phyloP scores from a whole-genome alignment of 331 rosid species.

The Rosa hybrid region DNA sequence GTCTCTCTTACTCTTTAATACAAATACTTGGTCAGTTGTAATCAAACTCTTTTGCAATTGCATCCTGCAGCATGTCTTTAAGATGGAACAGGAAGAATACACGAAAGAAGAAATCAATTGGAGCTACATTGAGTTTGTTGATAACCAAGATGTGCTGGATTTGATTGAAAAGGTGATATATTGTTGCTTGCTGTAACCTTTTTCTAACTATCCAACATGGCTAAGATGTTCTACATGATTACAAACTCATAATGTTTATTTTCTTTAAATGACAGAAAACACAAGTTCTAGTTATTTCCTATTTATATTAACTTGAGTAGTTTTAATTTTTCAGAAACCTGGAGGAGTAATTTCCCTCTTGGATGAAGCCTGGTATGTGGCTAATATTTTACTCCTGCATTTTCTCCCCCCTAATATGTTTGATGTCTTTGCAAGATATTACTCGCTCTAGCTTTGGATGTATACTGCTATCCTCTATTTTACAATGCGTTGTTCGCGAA shows the following conservation, averaged over 20 bases:
- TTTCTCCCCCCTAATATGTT: slow-evolving; percentile 23
- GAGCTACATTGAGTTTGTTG: slow-evolving; percentile 99
- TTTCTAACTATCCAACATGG: not conserved
- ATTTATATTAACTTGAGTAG: slow-evolving; percentile 22
- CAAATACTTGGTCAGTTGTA: slow-evolving; percentile 7
- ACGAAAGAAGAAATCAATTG: slow-evolving; percentile 91
- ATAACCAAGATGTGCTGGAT: slow-evolving; percentile 97
- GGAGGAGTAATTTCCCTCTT: slow-evolving; percentile 95
- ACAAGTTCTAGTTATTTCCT: not conserved
- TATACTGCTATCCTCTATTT: slow-evolving; percentile 18
- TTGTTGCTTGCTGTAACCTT: slow-evolving; percentile 25
- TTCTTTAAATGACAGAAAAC: not conserved
- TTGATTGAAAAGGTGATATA: slow-evolving; percentile 82
- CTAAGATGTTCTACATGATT: not conserved
- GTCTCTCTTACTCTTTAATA: slow-evolving; percentile 23
- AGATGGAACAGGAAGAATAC: slow-evolving; percentile 99
- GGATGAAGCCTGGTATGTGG: slow-evolving; percentile 97
- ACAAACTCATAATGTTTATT: not conserved
- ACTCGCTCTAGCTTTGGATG: not conserved
- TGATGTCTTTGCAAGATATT: slow-evolving; percentile 16
- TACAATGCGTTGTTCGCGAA: slow-evolving; percentile 4
- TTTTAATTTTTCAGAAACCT: slow-evolving; percentile 75
- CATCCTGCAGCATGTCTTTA: slow-evolving; percentile 87
- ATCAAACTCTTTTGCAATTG: slow-evolving; percentile 25
- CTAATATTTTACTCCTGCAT: slow-evolving; percentile 19